Base-by-base conservation (phyloP, 108 stramenopile genomes). In the Fragilaria crotonensis region DNA sequence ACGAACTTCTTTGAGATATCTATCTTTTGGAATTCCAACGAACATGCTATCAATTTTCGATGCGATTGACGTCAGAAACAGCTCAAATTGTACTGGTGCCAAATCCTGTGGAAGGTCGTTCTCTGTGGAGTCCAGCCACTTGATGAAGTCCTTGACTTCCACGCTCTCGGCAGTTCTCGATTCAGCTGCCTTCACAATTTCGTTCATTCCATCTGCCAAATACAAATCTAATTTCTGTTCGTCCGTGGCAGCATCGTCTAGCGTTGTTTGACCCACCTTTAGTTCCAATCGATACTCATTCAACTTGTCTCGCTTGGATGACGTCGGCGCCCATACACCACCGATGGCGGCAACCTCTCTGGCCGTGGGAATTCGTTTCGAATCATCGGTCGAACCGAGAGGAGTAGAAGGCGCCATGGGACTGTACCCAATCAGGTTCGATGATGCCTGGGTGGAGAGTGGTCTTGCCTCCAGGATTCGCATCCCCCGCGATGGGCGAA, bases 241-340 rank as follows among this genome's bases (percentile, higher is more conserved):
- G 0, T 53, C 33, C 28, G 78, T 76, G 4, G 91, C 87, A 5
- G 72, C 73, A 52, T 84, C 80, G 62, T 89, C 88, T 47, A 93
- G 62, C 5, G 82, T 60, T 31, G 69, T 60, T 48, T 82, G 67
- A n/a, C 66, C 71, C 50, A 71, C 62, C 19, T 67, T 57, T 28
- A 93, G 62, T 45, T 72, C 86, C 33, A 66, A 50, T 45, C 65
- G 36, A 9, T 89, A 52, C 70, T 94, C 92, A 25, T 52, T 71
- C 22, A 94, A 57, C 54, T 90, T 90, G 59, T 90, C 89, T 29
- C 75, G 77, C 70, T 94, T 94, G 64, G 89, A 75, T 0, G 83
- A 85, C 0, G 85, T 94, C 52, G 88, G 89, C 5, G 85, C 80
- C 85, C 87, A 94, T 14, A 94, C 84, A 0, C 93, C 93, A 33